Conservation (phyloP, 768 basidiomycete species). For the Rhizopogon vulgaris region DNA sequence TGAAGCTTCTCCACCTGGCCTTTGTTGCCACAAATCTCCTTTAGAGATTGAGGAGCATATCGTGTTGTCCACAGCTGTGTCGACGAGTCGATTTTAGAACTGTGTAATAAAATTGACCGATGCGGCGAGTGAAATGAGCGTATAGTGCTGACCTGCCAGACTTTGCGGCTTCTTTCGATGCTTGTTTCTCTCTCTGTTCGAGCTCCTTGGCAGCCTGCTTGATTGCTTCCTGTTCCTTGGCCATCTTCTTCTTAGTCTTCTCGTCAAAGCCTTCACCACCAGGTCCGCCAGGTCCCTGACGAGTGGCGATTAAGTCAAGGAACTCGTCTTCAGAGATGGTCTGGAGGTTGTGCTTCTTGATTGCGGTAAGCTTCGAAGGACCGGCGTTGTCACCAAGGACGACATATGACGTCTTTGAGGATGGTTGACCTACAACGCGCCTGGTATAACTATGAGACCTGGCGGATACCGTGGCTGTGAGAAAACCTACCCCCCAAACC, state of each 20-base stretch:
- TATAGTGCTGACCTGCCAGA: slow-evolving; percentile 13
- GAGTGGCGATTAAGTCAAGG: slow-evolving; percentile 70
- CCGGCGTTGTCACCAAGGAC: slow-evolving; percentile 87
- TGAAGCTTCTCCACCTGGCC: slow-evolving; percentile 82
- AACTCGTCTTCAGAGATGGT: slow-evolving; percentile 87
- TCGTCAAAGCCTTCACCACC: slow-evolving; percentile 51
- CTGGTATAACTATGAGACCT: slow-evolving; percentile 34
- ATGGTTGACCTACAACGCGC: slow-evolving; percentile 82
- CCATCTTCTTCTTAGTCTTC: slow-evolving; percentile 74
- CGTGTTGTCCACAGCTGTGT: slow-evolving; percentile 91
- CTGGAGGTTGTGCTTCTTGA: slow-evolving; percentile 71
- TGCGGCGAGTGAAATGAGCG: neutral
- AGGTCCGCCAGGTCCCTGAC: slow-evolving; percentile 42
- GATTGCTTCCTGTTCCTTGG: slow-evolving; percentile 76
- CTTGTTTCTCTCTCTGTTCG: slow-evolving; percentile 63
- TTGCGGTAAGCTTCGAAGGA: slow-evolving; percentile 78
- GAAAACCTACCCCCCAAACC: slow-evolving; percentile 78
- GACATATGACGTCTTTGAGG: slow-evolving; percentile 85
- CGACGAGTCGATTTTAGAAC: slow-evolving; percentile 36
- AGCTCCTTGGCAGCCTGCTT: slow-evolving; percentile 70
- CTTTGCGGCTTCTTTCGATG: slow-evolving; percentile 26
- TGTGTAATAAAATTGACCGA: slow-evolving; percentile 7
- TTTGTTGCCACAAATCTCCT: slow-evolving; percentile 96
- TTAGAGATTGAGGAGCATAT: slow-evolving; percentile 83
- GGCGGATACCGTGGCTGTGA: neutral